A percentile compares a stretch with the other conserved stretches of the same genome.
Conservation (phyloP, 176 grass and related monocot species). For the Bonia amplexicaulis region DNA sequence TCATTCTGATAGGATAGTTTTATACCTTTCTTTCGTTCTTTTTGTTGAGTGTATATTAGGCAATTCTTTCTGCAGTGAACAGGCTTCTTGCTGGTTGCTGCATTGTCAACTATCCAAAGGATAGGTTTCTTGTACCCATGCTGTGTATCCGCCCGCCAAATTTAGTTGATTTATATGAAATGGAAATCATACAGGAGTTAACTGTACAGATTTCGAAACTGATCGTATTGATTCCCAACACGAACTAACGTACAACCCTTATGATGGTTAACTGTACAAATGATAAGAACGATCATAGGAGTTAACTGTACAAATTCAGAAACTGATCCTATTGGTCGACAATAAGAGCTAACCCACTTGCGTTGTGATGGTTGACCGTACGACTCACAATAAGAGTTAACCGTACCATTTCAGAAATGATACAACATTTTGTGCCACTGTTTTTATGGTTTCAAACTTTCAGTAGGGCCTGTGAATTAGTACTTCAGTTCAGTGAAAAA, state of each 20-base stretch:
- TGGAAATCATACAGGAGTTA: constrained; percentile 42
- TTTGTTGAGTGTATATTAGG: constrained; percentile 64
- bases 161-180: constrained; percentile 60
- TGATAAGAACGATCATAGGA: too few relatives aligned
- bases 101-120: constrained; percentile 67
- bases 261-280: background rate
- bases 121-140: constrained; percentile 55
- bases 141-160: constrained; percentile 54
- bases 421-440: background rate
- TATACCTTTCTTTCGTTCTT: constrained; percentile 40
- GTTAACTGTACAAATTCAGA: background rate
- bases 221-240: background rate
- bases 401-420: background rate
- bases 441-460: background rate
- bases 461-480: background rate
- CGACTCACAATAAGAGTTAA: background rate
- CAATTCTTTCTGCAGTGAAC: constrained; percentile 73
- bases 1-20: constrained; percentile 37
- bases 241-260: background rate
- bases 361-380: background rate
- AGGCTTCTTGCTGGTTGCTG: constrained; percentile 47
- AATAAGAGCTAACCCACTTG: background rate
- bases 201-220: constrained; percentile 32
- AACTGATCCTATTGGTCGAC: background rate
- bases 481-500: background rate